Evolutionary conservation across 352 stramenopile genomes (phyloP).

Genomic region (Thalassiosira mediterranea): DNA sequence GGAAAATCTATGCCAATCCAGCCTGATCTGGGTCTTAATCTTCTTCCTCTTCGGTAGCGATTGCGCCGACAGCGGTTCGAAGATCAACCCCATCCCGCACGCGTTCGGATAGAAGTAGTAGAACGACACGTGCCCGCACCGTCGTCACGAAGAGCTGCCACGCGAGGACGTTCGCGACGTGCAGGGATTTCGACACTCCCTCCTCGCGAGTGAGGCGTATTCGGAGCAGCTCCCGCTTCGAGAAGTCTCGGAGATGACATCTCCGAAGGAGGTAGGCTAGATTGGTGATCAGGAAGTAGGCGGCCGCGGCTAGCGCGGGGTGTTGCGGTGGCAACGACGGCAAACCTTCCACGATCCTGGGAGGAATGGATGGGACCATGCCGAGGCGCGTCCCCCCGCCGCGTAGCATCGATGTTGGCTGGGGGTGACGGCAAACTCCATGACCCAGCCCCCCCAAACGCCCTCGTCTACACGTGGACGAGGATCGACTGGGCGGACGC

Average conservation of each 20-base stretch:
- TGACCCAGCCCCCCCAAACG: too few species aligned
- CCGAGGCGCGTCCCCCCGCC: too few species aligned
- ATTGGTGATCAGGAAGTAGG: constrained; percentile 33
- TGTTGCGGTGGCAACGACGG: too few species aligned
- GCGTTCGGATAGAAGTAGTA: constrained; percentile 65
- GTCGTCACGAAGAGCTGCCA: constrained; percentile 40
- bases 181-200: constrained; percentile 9
- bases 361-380: too few species aligned
- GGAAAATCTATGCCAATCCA: constrained; percentile 59
- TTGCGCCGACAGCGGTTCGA: constrained; percentile 49
- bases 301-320: not conserved
- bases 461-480: too few species aligned
- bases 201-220: constrained; percentile 34
- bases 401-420: too few species aligned
- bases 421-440: too few species aligned
- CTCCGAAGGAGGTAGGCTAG: constrained; percentile 30
- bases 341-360: too few species aligned
- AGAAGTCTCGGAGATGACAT: constrained; percentile 34
- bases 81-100: constrained; percentile 46
- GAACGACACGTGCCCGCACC: constrained; percentile 36
- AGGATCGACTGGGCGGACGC: too few species aligned
- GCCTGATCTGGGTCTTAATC: constrained; percentile 40
- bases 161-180: constrained; percentile 16
- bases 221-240: constrained; percentile 30
- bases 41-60: constrained; percentile 26